A percentile compares a stretch with the other conserved stretches of the same genome.
phyloP scores from a whole-genome alignment of 2,329 filamentous ascomycete genomes.

The Reticulascus tulasneorum region DNA sequence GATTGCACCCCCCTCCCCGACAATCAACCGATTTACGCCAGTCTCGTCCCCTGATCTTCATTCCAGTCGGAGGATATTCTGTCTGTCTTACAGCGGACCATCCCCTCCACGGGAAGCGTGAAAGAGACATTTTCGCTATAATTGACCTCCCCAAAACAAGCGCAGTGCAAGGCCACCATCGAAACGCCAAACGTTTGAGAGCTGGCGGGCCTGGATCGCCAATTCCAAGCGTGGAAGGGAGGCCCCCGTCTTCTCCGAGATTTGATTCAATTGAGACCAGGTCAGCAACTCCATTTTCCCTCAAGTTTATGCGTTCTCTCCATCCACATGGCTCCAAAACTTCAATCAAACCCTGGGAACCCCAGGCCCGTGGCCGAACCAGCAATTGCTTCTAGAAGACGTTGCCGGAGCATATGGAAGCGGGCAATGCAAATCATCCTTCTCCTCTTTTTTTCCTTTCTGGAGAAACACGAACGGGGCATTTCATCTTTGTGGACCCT shows the following conservation, averaged over 20 bases:
- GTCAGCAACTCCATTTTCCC: background rate
- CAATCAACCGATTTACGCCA: too few species aligned
- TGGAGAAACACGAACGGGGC: background rate
- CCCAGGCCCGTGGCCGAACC: background rate
- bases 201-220: constrained; percentile 1
- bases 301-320: background rate
- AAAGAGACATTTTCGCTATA: background rate
- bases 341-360: background rate
- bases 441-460: background rate
- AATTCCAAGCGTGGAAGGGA: background rate
- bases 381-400: constrained; percentile 10
- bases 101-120: background rate
- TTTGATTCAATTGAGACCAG: background rate
- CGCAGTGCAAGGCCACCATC: constrained; percentile 1
- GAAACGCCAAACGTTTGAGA: constrained; percentile 14
- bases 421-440: constrained; percentile 1
- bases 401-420: background rate
- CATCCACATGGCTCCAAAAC: background rate
- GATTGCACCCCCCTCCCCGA: too few species aligned
- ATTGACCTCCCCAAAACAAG: background rate
- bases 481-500: background rate
- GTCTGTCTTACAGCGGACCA: constrained; percentile 3
- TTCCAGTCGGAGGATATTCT: constrained; percentile 8
- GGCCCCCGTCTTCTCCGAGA: background rate
- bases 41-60: too few species aligned